Evolutionary conservation across 2,329 filamentous ascomycete genomes (phyloP).

Genomic region (Davidsoniella australis): DNA sequence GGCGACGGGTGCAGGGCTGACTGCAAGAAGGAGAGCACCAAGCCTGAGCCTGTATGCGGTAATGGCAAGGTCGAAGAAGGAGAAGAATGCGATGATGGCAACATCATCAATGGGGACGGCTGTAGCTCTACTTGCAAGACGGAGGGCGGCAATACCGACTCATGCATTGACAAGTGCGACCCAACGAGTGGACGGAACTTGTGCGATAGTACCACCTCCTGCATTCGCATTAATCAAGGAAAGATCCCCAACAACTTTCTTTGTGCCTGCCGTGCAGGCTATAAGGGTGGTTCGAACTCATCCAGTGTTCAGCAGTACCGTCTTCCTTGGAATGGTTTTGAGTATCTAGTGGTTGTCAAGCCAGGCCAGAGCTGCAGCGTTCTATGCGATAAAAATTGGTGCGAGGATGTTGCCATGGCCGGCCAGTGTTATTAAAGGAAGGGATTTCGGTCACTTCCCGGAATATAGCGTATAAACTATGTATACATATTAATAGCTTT

Average conservation of each 20-base stretch:
- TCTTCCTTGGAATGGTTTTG: conserved; percentile 4
- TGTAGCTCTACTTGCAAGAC: background rate
- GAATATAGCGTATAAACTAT: background rate
- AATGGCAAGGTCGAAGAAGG: background rate
- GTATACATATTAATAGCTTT: background rate
- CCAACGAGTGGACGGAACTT: background rate
- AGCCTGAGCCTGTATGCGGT: background rate
- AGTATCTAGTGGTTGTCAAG: conserved; percentile 1
- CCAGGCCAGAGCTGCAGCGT: background rate
- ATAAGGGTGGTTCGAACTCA: background rate
- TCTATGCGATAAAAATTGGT: background rate
- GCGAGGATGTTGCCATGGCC: background rate
- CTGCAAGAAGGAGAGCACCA: background rate
- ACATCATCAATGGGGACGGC: background rate
- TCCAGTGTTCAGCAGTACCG: background rate
- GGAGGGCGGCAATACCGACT: background rate
- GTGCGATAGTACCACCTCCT: conserved; percentile 1
- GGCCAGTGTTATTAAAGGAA: background rate
- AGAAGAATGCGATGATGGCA: background rate
- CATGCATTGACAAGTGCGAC: background rate
- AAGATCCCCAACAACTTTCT: background rate
- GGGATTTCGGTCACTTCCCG: no score
- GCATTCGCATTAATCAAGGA: background rate
- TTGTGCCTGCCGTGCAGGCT: conserved; percentile 7
- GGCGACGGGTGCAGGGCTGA: conserved; percentile 1